phyloP scores from a whole-genome alignment of 805 yeast genomes.

The Lipomyces sp. region DNA sequence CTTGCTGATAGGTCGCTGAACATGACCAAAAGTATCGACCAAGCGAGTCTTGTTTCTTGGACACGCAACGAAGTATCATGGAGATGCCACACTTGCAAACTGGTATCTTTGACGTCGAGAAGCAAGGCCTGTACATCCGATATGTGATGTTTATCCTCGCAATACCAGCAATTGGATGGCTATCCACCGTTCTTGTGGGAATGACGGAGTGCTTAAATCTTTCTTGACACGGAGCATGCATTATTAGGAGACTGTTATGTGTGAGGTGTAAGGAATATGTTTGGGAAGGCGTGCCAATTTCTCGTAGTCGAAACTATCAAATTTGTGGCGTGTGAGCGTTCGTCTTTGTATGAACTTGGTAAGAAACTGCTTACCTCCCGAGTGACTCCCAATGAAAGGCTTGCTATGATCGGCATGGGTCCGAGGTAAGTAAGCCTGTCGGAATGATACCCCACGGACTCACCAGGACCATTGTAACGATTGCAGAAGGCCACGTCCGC shows the following conservation, averaged over 20 bases:
- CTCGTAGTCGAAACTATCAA: conserved; percentile 47
- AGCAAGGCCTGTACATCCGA: conserved; percentile 56
- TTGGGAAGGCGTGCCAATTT: conserved; percentile 30
- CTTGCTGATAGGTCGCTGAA: conserved; percentile 33
- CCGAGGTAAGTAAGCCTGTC: conserved; percentile 76
- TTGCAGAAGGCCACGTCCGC: conserved; percentile 63
- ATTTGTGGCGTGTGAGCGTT: background rate
- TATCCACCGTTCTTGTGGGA: conserved; percentile 48
- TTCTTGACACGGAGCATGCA: conserved; percentile 84
- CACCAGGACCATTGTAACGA: conserved; percentile 55
- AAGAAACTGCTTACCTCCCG: conserved; percentile 50
- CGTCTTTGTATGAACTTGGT: background rate
- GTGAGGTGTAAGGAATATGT: conserved; percentile 64
- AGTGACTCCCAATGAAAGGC: conserved; percentile 70
- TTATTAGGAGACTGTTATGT: conserved; percentile 69
- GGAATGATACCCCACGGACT: conserved; percentile 73
- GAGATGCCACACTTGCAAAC: conserved; percentile 52
- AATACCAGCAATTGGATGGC: conserved; percentile 57
- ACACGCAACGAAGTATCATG: conserved; percentile 35
- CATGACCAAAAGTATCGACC: conserved; percentile 40
- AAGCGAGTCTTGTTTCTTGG: conserved; percentile 17
- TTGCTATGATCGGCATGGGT: conserved; percentile 69
- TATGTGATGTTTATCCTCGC: conserved; percentile 68
- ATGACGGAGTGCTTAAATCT: conserved; percentile 70
- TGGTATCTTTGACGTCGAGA: conserved; percentile 47